Evolutionary conservation across 257 asterid species (phyloP), one percentile per base, ranked within the genome.

Genomic region (Solanum medicagineum): DNA sequence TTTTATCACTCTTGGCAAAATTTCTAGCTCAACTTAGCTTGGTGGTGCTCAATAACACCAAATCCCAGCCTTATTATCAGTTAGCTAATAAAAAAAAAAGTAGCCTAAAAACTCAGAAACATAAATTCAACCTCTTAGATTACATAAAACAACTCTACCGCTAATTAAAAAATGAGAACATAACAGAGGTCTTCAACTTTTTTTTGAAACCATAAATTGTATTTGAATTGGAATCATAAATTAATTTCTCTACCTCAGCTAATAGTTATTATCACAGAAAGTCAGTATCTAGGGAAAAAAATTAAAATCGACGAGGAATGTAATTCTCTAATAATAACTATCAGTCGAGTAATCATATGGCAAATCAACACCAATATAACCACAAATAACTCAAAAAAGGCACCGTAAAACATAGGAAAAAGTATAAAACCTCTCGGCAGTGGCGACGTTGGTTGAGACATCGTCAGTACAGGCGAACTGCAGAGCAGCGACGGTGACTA

Each of bases 391-490:
- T 8, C 42, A 74, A 74, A 47, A 74, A 11, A 4, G 19, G 59
- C 81, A 22, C 47, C 17, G 7, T n/a, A 47, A 45, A 14, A 42
- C 56, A 24, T 36, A 82, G 42, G 45, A 17, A 14, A 22, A 12
- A 60, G 22, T 32, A 17, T 3, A 32, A 49, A n/a, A 95, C 99
- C 96, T 93, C 87, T 94, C 98, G 62, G 98, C 98, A 5, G 88
- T 84, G 51, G 89, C 92, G 83, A 96, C 94, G 90, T 94, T 96
- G 88, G 94, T 91, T 81, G 96, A 81, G 81, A 93, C 87, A 83
- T 96, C 98, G 86, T 96, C 98, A 32, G 98, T 88, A 90, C 99
- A 96, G 68, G 97, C 91, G 87, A 96, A 94, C 73, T 96, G 99
- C 84, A 96, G 89, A 74, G 98, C 99, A 8, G 98, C 87, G 81